Evolutionary conservation across 2,329 filamentous ascomycete genomes (phyloP).

Genomic region (Phyllosticta ampelicida): DNA sequence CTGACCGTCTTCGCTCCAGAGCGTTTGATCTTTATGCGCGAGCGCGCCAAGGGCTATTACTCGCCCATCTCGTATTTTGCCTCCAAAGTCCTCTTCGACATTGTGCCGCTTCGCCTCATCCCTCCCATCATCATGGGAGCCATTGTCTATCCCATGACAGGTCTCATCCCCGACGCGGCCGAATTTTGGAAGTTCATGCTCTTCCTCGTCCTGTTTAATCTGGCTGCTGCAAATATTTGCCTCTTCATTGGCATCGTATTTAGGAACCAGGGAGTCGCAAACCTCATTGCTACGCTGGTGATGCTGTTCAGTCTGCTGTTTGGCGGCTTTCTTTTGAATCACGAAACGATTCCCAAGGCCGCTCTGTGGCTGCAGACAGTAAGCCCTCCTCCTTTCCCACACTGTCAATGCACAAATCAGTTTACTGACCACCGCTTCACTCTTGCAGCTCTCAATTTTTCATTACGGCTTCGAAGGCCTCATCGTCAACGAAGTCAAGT

Average conservation of each 20-base stretch:
- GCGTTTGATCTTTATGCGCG: constrained; percentile 79
- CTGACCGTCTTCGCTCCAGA: constrained; percentile 89
- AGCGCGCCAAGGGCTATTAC: constrained; percentile 95
- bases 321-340: constrained; percentile 86
- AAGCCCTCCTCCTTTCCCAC: constrained; percentile 30
- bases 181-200: constrained; percentile 90
- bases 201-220: constrained; percentile 88
- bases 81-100: constrained; percentile 96
- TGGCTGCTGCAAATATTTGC: constrained; percentile 86
- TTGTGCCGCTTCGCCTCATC: constrained; percentile 85
- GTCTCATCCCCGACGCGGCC: constrained; percentile 66
- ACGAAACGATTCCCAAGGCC: constrained; percentile 77
- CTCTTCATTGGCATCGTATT: constrained; percentile 94
- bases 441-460: constrained; percentile 71
- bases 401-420: background rate
- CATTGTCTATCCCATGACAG: constrained; percentile 97
- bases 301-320: constrained; percentile 97
- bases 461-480: constrained; percentile 95
- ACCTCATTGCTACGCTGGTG: constrained; percentile 83
- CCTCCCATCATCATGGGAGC: constrained; percentile 91
- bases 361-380: constrained; percentile 82
- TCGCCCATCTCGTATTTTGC: constrained; percentile 86
- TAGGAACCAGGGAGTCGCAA: constrained; percentile 83
- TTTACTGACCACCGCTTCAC: constrained; percentile 12
- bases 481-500: constrained; percentile 93